Percentiles rank a stretch among this genome's conserved stretches.
phyloP scores from a whole-genome alignment of 148 eudicot genomes.

The Limonium bicolor region DNA sequence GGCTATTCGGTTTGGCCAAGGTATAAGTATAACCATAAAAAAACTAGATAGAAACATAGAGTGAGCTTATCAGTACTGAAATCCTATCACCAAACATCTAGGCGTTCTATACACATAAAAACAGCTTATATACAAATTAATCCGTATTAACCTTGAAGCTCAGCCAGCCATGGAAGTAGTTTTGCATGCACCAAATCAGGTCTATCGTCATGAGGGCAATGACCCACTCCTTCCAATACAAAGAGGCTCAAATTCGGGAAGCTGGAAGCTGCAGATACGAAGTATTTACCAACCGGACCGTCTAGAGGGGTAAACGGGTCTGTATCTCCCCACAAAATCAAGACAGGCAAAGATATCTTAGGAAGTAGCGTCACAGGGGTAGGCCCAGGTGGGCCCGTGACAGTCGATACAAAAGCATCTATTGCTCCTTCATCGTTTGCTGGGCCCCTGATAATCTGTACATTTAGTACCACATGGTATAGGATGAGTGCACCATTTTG shows the following conservation, averaged over 20 bases:
- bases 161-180: constrained; percentile 71
- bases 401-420: constrained; percentile 76
- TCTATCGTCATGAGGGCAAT: constrained; percentile 90
- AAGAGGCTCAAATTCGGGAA: constrained; percentile 33
- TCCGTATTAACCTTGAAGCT: too few relatives aligned
- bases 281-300: constrained; percentile 91
- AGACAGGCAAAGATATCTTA: constrained; percentile 35
- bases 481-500: not conserved
- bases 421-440: constrained; percentile 75
- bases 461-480: not conserved
- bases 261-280: constrained; percentile 36
- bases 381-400: constrained; percentile 94
- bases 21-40: too few relatives aligned
- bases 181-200: constrained; percentile 72
- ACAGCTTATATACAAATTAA: too few relatives aligned
- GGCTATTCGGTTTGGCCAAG: too few relatives aligned
- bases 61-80: too few relatives aligned
- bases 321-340: constrained; percentile 77
- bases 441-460: constrained; percentile 70
- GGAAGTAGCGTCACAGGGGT: constrained; percentile 74
- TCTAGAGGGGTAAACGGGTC: constrained; percentile 92
- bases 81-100: too few relatives aligned
- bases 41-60: too few relatives aligned
- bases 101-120: too few relatives aligned
- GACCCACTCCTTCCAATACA: constrained; percentile 77